Evolutionary conservation across 768 basidiomycete species (phyloP).

Genomic region (Agaricus blazei): DNA sequence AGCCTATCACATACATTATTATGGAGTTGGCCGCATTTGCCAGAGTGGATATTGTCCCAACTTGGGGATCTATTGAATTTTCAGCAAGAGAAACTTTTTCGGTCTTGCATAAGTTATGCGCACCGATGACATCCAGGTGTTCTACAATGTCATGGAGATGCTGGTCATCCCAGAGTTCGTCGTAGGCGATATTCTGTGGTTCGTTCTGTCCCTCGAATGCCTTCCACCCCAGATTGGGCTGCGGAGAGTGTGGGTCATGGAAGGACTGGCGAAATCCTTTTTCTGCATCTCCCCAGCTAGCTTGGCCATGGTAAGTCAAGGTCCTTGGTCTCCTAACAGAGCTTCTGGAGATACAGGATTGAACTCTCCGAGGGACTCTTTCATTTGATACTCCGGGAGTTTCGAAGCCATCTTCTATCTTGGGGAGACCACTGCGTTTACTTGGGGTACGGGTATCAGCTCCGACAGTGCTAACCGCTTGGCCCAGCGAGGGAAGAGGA

Average conservation of each 20-base stretch:
- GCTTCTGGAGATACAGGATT: constrained; percentile 8
- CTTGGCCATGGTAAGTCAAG: background rate
- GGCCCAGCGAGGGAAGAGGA: background rate
- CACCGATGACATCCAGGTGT: constrained; percentile 77
- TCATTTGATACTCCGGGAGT: constrained; percentile 1
- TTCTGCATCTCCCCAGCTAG: constrained; percentile 3
- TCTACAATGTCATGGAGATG: constrained; percentile 82
- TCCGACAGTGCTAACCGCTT: too few relatives aligned
- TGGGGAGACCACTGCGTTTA: background rate
- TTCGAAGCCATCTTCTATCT: background rate
- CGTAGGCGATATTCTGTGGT: background rate
- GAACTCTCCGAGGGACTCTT: constrained; percentile 2
- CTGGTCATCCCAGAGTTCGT: constrained; percentile 22
- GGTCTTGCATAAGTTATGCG: constrained; percentile 10
- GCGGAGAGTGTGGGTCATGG: background rate
- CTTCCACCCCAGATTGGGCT: background rate
- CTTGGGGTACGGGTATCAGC: background rate
- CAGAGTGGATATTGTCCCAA: constrained; percentile 68
- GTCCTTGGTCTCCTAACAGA: background rate
- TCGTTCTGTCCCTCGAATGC: background rate
- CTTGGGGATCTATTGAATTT: constrained; percentile 52
- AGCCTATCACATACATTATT: constrained; percentile 43
- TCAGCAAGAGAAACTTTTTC: background rate
- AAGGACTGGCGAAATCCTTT: background rate
- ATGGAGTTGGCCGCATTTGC: constrained; percentile 81